Evolutionary conservation across 192 early-diverging fungal genomes (phyloP), one percentile per base, ranked within the genome.

Genomic region (Phycomyces blakesleeanus): DNA sequence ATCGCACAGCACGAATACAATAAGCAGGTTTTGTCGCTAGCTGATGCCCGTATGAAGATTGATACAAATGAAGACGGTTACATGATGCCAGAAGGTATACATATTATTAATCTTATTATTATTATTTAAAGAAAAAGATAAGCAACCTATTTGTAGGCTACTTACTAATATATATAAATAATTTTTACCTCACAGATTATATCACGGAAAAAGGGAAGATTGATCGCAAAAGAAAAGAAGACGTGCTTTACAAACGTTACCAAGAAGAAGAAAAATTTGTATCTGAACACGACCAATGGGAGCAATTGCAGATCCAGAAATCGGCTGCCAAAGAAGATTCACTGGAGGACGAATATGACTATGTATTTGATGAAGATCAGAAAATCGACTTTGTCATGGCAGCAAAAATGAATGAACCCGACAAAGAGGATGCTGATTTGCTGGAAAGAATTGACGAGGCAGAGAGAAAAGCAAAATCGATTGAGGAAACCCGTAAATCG

Each of bases 151-250:
- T n/a, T n/a, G n/a, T n/a, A n/a, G n/a, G n/a, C n/a, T n/a, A n/a
- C n/a, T n/a, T n/a, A n/a, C n/a, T n/a, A n/a, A n/a, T n/a, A n/a
- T n/a, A n/a, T n/a, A n/a, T n/a, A n/a, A n/a, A n/a, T n/a, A n/a
- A n/a, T n/a, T n/a, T n/a, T n/a, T n/a, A n/a, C n/a, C n/a, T n/a
- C n/a, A 1, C 50, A 76, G 95, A 97, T 72, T 98, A 97, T 67
- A 96, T 98, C 57, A 97, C 94, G 0, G 95, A 97, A 66, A 97
- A 97, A 74, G 97, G 97, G 57, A 96, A 97, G 64, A 87, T 98
- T 49, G 94, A 99, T 70, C 89, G 91, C 40, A 94, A 95, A 57
- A 96, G 93, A 75, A 92, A 94, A 60, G 89, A 95, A 38, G 80
- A 84, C 5, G 93, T 86, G 9, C 76, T 99, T 10, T 96, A 95